phyloP scores from a whole-genome alignment of 176 grass and related monocot genomes.

The Ampelocalamus luodianensis region DNA sequence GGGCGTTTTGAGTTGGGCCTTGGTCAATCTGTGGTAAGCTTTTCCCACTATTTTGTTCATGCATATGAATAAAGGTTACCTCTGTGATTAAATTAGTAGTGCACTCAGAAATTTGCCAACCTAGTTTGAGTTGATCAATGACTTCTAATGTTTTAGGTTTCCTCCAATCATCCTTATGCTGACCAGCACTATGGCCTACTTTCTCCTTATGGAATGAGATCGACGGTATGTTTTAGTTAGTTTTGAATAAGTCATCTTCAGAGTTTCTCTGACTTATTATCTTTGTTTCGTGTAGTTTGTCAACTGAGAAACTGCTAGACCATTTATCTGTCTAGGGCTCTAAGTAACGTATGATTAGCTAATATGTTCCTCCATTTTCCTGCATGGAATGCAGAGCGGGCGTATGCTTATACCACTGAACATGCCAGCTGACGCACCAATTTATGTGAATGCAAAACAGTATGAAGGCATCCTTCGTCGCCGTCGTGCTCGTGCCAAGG shows the following conservation, averaged over 20 bases:
- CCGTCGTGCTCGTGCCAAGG: constrained; percentile 81
- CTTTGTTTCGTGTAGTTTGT: background rate
- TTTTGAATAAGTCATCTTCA: constrained; percentile 17
- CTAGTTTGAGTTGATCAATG: background rate
- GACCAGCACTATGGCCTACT: constrained; percentile 73
- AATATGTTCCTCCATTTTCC: constrained; percentile 29
- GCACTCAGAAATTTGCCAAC: background rate
- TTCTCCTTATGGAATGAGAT: constrained; percentile 60
- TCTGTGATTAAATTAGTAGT: background rate
- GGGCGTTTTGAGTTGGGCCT: constrained; percentile 71
- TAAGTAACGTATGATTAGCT: constrained; percentile 1
- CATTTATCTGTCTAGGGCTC: constrained; percentile 8
- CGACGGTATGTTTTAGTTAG: constrained; percentile 55
- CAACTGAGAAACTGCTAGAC: background rate
- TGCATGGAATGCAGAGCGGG: constrained; percentile 57
- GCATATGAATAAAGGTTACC: background rate
- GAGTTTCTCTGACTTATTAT: background rate
- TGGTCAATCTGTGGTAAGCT: constrained; percentile 73
- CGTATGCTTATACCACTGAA: constrained; percentile 75
- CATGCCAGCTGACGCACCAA: constrained; percentile 70
- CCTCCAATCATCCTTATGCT: constrained; percentile 54
- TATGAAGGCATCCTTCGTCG: constrained; percentile 84
- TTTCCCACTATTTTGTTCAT: constrained; percentile 23
- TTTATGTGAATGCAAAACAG: constrained; percentile 95
- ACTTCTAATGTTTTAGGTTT: constrained; percentile 51